Conservation (phyloP, 1,284 basidiomycete species). For the Malassezia vespertilionis region DNA sequence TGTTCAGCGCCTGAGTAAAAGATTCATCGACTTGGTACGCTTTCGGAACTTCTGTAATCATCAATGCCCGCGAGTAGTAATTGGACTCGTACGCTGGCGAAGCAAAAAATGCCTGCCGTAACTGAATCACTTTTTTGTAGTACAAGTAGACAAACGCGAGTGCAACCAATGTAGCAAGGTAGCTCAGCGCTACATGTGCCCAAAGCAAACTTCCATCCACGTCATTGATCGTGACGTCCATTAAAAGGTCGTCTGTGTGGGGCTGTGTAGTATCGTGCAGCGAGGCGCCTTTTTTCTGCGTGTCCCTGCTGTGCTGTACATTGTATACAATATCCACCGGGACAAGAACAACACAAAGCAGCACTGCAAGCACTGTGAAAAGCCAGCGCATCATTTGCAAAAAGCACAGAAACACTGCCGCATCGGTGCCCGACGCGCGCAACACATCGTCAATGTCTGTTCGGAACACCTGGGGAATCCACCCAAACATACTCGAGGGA, state of each 20-base stretch:
- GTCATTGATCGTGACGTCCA: conserved; percentile 34
- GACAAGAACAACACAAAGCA: conserved; percentile 65
- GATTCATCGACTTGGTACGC: conserved; percentile 55
- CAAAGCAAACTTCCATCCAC: conserved; percentile 37
- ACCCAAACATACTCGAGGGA: background rate
- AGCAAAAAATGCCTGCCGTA: conserved; percentile 40
- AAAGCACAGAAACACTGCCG: conserved; percentile 83
- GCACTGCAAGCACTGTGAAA: conserved; percentile 34
- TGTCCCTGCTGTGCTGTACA: conserved; percentile 16
- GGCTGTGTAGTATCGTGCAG: background rate
- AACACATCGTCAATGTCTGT: conserved; percentile 6
- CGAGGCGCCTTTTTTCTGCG: background rate
- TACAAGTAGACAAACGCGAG: conserved; percentile 36
- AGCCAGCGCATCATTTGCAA: conserved; percentile 63
- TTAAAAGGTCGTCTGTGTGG: conserved; percentile 22
- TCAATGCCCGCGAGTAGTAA: conserved; percentile 57
- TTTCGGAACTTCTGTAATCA: conserved; percentile 59
- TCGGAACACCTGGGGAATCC: background rate
- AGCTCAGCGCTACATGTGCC: conserved; percentile 45
- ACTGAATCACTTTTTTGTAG: conserved; percentile 35
- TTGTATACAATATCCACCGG: conserved; percentile 57
- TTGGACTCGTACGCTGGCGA: conserved; percentile 39
- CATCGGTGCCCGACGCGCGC: conserved; percentile 60
- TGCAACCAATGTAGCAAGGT: conserved; percentile 32
- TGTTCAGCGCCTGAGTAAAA: conserved; percentile 59